phyloP scores from a whole-genome alignment of 495 filamentous ascomycete genomes.

The Penicillium odoratum region DNA sequence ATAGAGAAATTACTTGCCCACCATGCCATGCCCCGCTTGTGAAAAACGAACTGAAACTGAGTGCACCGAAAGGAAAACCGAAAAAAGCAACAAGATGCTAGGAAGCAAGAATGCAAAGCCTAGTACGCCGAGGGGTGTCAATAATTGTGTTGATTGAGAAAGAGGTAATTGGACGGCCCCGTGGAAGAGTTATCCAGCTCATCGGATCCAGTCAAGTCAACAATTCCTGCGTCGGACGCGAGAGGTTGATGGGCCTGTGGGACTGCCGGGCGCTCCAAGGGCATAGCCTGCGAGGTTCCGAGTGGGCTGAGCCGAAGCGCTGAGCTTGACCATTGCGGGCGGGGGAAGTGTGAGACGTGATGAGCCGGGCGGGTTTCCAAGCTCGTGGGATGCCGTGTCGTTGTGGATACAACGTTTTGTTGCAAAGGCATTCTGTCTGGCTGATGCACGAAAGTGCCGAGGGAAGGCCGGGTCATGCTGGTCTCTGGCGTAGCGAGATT shows the following conservation, averaged over 20 bases:
- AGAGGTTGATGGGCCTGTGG: background rate
- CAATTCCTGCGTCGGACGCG: background rate
- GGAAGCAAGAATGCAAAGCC: background rate
- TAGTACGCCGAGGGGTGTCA: background rate
- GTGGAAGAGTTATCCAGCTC: background rate
- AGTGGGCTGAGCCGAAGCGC: background rate
- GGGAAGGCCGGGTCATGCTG: background rate
- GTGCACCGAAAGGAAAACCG: background rate
- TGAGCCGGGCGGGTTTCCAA: background rate
- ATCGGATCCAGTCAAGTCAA: slow-evolving; percentile 1
- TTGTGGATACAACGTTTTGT: background rate
- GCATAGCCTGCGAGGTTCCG: background rate
- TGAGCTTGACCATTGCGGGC: background rate
- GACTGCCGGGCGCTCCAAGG: background rate
- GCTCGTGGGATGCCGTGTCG: background rate
- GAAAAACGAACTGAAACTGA: too few species aligned
- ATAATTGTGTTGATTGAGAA: background rate
- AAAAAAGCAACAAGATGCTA: background rate
- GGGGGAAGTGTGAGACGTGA: background rate
- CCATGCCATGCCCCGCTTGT: too few species aligned
- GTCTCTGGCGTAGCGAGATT: background rate
- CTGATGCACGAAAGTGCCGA: background rate
- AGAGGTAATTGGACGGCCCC: background rate
- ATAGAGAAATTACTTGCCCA: too few species aligned
- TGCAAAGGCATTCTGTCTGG: background rate